phyloP scores from a whole-genome alignment of 345 rosid genomes.

The Kernera saxatilis region DNA sequence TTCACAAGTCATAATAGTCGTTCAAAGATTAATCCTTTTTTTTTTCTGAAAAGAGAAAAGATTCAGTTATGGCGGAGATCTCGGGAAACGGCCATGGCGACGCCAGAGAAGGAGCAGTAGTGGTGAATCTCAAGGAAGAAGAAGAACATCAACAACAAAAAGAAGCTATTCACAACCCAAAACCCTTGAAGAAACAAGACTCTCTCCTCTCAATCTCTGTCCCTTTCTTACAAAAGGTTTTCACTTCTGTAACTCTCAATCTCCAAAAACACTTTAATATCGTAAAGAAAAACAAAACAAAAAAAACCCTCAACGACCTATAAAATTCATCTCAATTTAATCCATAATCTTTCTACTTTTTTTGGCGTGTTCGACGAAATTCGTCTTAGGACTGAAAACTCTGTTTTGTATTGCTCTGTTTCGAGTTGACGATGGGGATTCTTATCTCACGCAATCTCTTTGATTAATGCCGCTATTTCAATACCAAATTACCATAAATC shows the following conservation, averaged over 20 bases:
- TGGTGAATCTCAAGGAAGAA: slow-evolving; percentile 45
- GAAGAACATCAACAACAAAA: slow-evolving; percentile 17
- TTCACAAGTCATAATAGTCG: slow-evolving; percentile 18
- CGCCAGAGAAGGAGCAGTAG: slow-evolving; percentile 37
- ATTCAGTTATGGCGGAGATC: slow-evolving; percentile 47
- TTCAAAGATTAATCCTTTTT: background rate
- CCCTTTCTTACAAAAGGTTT: slow-evolving; percentile 77
- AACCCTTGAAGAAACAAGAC: slow-evolving; percentile 36
- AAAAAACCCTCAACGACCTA: background rate
- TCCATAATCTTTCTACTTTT: background rate
- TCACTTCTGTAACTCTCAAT: background rate
- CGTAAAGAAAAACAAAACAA: background rate
- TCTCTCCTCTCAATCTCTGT: slow-evolving; percentile 45
- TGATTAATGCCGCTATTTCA: background rate
- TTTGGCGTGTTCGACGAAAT: background rate
- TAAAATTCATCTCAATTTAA: background rate
- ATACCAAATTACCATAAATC: background rate
- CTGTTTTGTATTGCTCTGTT: slow-evolving; percentile 3
- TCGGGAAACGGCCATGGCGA: slow-evolving; percentile 18
- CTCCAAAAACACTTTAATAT: background rate
- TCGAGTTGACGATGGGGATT: background rate
- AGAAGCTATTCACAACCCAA: background rate
- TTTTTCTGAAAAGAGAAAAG: background rate
- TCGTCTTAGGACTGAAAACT: background rate
- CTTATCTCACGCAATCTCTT: background rate